phyloP scores from a whole-genome alignment of 2,329 filamentous ascomycete genomes.

The Alternaria panax region DNA sequence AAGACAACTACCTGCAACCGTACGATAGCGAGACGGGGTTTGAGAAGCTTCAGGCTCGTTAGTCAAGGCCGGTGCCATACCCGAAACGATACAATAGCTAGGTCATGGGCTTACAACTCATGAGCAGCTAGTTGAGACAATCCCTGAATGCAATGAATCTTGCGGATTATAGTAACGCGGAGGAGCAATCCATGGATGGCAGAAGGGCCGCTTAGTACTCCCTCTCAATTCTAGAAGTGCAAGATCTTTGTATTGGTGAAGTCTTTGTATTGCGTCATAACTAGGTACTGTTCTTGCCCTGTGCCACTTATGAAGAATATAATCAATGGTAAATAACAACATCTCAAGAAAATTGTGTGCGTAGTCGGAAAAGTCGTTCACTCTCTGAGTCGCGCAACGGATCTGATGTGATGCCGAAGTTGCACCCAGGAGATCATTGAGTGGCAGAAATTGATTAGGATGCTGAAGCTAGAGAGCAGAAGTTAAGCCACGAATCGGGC shows the following conservation, averaged over 20 bases:
- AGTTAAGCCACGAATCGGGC: not conserved
- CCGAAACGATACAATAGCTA: too few species aligned
- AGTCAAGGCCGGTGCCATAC: too few species aligned
- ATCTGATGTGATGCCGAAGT: not conserved
- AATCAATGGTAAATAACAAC: not conserved
- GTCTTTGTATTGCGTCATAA: not conserved
- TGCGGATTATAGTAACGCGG: too few species aligned
- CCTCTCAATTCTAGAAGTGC: too few species aligned
- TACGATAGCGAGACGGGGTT: too few species aligned
- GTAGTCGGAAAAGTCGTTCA: not conserved
- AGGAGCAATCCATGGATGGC: too few species aligned
- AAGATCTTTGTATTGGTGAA: not conserved
- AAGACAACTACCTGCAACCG: too few species aligned
- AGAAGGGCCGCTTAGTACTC: too few species aligned
- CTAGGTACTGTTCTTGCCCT: not conserved
- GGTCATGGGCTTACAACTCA: too few species aligned
- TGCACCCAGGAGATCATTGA: not conserved
- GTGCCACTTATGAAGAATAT: not conserved
- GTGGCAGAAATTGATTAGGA: not conserved
- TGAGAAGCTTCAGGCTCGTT: too few species aligned
- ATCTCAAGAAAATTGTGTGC: not conserved
- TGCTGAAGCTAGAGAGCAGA: not conserved
- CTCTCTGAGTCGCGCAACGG: not conserved
- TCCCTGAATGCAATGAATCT: too few species aligned
- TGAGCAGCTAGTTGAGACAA: too few species aligned